These are phyloP conservation scores for Hymenoscyphus infarciens DNA, from an alignment of 2,329 filamentous ascomycete genomes.

Conservation along the genomic window DNA sequence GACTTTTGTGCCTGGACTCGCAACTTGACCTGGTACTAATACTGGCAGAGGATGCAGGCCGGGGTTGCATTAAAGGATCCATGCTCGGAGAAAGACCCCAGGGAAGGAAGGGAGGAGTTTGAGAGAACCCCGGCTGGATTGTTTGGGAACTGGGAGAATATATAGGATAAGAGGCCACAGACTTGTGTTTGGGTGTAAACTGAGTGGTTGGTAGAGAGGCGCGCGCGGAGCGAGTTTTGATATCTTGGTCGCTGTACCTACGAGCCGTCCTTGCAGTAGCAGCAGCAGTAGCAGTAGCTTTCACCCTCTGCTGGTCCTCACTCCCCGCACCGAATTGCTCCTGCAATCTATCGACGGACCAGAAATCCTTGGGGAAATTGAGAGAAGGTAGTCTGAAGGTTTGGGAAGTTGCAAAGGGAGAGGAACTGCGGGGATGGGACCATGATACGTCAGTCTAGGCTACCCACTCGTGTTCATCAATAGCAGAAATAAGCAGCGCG, in stretches of 20 bases:
- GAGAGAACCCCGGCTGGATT: conserved; percentile 8
- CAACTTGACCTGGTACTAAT: conserved; percentile 24
- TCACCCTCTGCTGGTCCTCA: conserved; percentile 7
- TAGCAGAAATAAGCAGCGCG: neutral
- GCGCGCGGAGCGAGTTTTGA: conserved; percentile 23
- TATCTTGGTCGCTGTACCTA: conserved; percentile 24
- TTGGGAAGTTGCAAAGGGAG: neutral
- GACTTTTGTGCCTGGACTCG: conserved; percentile 30
- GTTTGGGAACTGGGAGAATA: conserved; percentile 18
- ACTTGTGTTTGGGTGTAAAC: conserved; percentile 19
- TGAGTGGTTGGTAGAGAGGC: conserved; percentile 14
- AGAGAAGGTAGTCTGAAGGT: neutral
- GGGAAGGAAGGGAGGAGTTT: conserved; percentile 15
- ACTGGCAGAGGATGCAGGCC: conserved; percentile 20
- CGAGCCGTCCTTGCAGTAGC: neutral
- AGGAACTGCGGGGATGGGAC: neutral
- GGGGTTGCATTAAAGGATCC: conserved; percentile 21
- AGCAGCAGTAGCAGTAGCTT: neutral
- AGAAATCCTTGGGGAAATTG: conserved; percentile 4
- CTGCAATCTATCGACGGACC: conserved; percentile 7
- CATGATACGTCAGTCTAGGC: neutral
- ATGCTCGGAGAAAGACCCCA: conserved; percentile 19
- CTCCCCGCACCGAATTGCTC: conserved; percentile 6
- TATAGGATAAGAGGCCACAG: conserved; percentile 22
- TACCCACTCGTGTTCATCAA: neutral